Evolutionary conservation across 1,139 yeast species (phyloP), one percentile per base, ranked within the genome.

Genomic region (Kodamaea sp.): DNA sequence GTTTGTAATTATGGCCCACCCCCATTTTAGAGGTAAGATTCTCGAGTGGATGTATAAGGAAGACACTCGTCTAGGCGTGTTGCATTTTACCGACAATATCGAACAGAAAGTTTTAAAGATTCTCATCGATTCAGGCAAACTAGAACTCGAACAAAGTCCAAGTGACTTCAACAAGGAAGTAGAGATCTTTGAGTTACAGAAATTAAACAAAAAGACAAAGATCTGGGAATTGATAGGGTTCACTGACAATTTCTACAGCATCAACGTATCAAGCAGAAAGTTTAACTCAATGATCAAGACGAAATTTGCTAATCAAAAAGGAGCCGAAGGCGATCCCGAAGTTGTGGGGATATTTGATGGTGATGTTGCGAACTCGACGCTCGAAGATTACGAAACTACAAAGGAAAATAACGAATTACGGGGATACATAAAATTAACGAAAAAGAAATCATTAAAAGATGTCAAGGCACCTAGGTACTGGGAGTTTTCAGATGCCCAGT

Each of bases 151-250:
- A 16, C 22, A 13, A 25, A 27, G 20, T 9, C 10, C n/a, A 9
- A 18, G 9, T 22, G 21, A 22, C 3, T 23, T n/a, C 7, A 14
- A 10, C 8, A 25, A 35, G 10, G 33, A 35, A n/a, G 80, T 82
- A 11, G 88, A 83, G 48, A 73, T 84, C 2, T 88, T 67, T 60
- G 96, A 88, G 53, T 59, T 87, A 24, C 96, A 88, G 46, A 61
- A 62, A 44, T 69, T 75, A 38, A 71, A 78, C 51, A 54, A 59
- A 7, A 60, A 58, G 4, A 57, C 70, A 2, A 75, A 73, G 31
- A 75, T 73, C 37, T 87, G 96, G 96, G 70, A 61, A 30, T 43
- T 57, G 4, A 55, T 77, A 2, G 85, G 87, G 19, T 83, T 70
- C 51, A 60, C 80, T 1, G 66, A 64, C 36, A 78, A 77, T 43